These are phyloP conservation scores for Metarhizium brunneum DNA, from an alignment of 2,329 filamentous ascomycete genomes.

Conservation along the genomic window DNA sequence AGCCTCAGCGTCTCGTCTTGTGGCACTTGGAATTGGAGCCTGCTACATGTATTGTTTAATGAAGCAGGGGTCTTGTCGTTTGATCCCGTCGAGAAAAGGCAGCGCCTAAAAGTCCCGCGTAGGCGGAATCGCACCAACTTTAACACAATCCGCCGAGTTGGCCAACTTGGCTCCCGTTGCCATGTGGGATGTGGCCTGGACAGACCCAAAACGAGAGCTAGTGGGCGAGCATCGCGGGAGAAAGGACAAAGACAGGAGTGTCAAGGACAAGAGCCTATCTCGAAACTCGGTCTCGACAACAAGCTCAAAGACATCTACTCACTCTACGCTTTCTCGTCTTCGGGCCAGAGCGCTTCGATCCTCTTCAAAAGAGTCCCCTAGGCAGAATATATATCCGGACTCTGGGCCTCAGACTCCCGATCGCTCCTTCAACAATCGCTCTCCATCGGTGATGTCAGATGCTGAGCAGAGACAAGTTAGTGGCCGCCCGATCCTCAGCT, in stretches of 20 bases:
- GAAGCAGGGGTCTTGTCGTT: constrained; percentile 5
- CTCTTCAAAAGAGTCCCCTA: constrained; percentile 3
- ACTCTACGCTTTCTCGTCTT: constrained; percentile 18
- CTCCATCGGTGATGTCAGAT: constrained; percentile 3
- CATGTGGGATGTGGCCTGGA: constrained; percentile 54
- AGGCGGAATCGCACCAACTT: not conserved
- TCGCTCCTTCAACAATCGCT: not conserved
- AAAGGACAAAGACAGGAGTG: constrained; percentile 28
- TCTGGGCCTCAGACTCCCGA: not conserved
- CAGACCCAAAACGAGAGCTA: constrained; percentile 42
- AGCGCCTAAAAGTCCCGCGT: not conserved
- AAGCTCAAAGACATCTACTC: constrained; percentile 4
- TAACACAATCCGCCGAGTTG: not conserved
- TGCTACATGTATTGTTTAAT: constrained; percentile 3
- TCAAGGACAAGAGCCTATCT: constrained; percentile 2
- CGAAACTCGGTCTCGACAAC: constrained; percentile 7
- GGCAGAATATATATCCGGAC: not conserved
- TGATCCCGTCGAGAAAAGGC: not conserved
- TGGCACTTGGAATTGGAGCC: not conserved
- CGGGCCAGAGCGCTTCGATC: constrained; percentile 11
- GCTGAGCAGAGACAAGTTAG: not conserved
- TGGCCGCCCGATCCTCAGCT: not conserved
- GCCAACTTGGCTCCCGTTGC: constrained; percentile 4
- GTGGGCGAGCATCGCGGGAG: constrained; percentile 42
- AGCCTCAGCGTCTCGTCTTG: not conserved